Percentiles rank a stretch among this genome's conserved stretches.
phyloP scores from a whole-genome alignment of 805 yeast species.

The Suhomyces emberorum region DNA sequence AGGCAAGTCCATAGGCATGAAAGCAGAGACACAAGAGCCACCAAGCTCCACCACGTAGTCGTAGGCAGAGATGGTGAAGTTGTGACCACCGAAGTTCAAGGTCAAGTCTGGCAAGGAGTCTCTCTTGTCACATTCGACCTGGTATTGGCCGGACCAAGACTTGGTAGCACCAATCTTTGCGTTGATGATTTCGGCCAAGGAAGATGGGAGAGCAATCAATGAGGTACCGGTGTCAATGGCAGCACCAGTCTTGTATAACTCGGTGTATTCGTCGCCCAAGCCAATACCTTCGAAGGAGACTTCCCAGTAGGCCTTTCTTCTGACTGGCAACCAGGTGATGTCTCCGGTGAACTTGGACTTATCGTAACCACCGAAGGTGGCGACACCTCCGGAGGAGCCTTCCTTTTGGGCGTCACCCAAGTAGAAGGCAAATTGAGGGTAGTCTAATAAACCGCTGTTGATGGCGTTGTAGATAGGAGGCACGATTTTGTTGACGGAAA shows the following conservation, averaged over 20 bases:
- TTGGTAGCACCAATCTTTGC: constrained; percentile 96
- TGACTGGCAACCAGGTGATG: constrained; percentile 92
- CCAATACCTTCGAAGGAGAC: constrained; percentile 88
- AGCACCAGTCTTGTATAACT: constrained; percentile 81
- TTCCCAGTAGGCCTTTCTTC: constrained; percentile 99
- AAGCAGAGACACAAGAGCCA: constrained; percentile 94
- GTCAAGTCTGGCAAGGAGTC: constrained; percentile 87
- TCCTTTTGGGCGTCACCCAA: constrained; percentile 73
- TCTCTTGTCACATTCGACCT: constrained; percentile 85
- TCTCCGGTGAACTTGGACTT: constrained; percentile 73
- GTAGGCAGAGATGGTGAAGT: constrained; percentile 83
- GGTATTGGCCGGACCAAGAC: constrained; percentile 97
- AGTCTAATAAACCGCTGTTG: constrained; percentile 74
- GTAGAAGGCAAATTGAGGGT: constrained; percentile 83
- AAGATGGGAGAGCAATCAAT: constrained; percentile 89
- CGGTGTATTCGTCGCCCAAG: constrained; percentile 89
- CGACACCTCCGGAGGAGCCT: constrained; percentile 78
- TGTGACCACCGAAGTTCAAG: constrained; percentile 82
- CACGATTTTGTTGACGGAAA: constrained; percentile 82
- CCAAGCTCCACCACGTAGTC: constrained; percentile 94
- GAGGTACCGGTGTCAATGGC: constrained; percentile 99
- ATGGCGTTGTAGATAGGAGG: constrained; percentile 95
- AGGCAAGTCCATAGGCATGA: constrained; percentile 97
- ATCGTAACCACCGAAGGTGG: constrained; percentile 94
- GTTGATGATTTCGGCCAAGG: constrained; percentile 91